Evolutionary conservation across 2,329 filamentous ascomycete genomes (phyloP), one percentile per base, ranked within the genome.

Genomic region (Lasiodiplodia theobromae): DNA sequence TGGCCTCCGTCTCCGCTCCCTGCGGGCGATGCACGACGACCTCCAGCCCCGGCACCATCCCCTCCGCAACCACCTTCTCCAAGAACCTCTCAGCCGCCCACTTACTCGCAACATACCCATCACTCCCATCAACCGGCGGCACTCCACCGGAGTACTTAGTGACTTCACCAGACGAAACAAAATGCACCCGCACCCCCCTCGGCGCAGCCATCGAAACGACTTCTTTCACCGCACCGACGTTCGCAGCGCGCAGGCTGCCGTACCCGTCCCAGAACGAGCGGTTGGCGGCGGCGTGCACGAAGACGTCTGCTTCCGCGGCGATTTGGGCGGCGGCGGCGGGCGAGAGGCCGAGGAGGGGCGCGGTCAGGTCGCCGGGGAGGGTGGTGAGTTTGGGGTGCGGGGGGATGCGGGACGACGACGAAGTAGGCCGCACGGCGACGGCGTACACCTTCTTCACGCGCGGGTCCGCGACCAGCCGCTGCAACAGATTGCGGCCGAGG

Each of bases 311-410:
- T 0, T 10, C 8, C 23, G 57, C n/a, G 7, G 38, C 21, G 6
- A 62, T 5, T n/a, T n/a, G n/a, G n/a, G 21, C 21, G 21, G 57
- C 57, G 40, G 28, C 25, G 14, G 21, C 57, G 2, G 7, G 10
- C 3, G 11, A 12, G 12, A 62, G 38, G 7, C 38, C 37, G 2
- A 86, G 5, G 11, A 16, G 37, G 40, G 37, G 69, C 1, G 5
- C 1, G 34, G 52, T 1, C 1, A 85, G 77, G 70, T 83, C 78
- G 12, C 84, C 84, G 0, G 64, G 23, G 69, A 83, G 71, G 5
- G 70, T 7, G 7, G 75, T 4, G 40, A 69, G 8, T 23, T 71
- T 68, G 40, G 47, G 18, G 34, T 34, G 54, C 3, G 21, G 23
- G 25, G 31, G 25, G 44, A 16, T 56, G 18, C 7, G 28, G 0